Base-by-base conservation (phyloP, 306 rosid species). In the Lithocarpus polystachyus region DNA sequence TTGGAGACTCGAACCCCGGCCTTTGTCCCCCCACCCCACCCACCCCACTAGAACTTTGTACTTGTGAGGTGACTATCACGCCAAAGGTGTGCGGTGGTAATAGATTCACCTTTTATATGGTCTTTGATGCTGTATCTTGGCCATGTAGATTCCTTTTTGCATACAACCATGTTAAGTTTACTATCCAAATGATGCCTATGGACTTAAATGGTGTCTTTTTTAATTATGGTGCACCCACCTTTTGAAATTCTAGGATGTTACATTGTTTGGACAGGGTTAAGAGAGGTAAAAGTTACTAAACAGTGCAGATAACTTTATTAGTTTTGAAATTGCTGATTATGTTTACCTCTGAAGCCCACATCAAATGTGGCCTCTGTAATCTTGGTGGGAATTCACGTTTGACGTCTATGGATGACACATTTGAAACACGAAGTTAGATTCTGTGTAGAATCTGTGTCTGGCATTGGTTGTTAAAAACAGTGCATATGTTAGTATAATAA, bases 191-290 rank as follows among this genome's bases (percentile, higher is more conserved):
- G 72, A 48, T 52, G 55, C 43, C 20, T 52, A 61, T 68, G 33
- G 52, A 68, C 74, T 77, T 69, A 65, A 57, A 54, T 61, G 75
- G 56, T 40, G 75, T 79, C 70, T 85, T 80, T 74, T 56, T 28
- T 72, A 73, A 60, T n/a, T 61, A 54, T 78, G 60, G 65, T 43
- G 45, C 74, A 31, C 18, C 68, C 61, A 15, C 77, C 53, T 72
- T 60, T 67, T 29, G 20, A 64, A 24, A 53, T 53, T 62, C 22
- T 52, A 33, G 51, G 48, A 67, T 84, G 64, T 45, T 52, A 64
- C 48, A 45, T 73, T 40, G 26, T 79, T 72, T 65, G 43, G 60
- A 53, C 19, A 78, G 72, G n/a, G 68, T 56, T 76, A 20, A 19
- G 52, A n/a, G 6, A 22, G 11, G 55, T 19, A 23, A 60, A 60